Conservation (phyloP, 2,329 filamentous ascomycete genomes). For the Microsporum canis region DNA sequence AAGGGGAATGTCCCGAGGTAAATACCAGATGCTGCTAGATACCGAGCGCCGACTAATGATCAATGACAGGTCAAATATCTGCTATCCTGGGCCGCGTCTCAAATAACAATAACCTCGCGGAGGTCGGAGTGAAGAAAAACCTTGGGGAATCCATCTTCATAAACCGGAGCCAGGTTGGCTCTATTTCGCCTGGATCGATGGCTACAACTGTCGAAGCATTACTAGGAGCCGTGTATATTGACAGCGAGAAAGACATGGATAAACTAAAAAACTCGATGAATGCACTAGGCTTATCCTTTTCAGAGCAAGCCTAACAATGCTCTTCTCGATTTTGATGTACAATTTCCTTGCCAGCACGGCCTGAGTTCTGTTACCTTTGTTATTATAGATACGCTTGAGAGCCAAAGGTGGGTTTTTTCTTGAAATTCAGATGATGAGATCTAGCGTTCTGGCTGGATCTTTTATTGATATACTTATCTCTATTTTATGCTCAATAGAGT, state of each 20-base stretch:
- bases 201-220: slow-evolving; percentile 25
- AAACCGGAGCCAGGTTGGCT: slow-evolving; percentile 13
- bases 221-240: slow-evolving; percentile 25
- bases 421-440: too few species aligned
- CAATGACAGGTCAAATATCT: neutral
- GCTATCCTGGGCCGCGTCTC: neutral
- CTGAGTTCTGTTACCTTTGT: too few species aligned
- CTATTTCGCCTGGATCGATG: slow-evolving; percentile 16
- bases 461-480: too few species aligned
- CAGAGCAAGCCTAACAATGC: neutral
- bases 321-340: neutral
- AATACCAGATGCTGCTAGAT: neutral
- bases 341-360: too few species aligned
- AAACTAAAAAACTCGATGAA: slow-evolving; percentile 9
- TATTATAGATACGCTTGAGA: too few species aligned
- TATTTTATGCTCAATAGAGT: too few species aligned
- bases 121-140: slow-evolving; percentile 6
- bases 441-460: too few species aligned
- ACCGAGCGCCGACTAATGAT: neutral
- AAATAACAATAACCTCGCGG: slow-evolving; percentile 12
- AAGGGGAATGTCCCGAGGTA: slow-evolving; percentile 2
- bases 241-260: slow-evolving; percentile 16
- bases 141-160: slow-evolving; percentile 10
- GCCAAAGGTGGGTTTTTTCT: too few species aligned
- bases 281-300: slow-evolving; percentile 7